Conservation (phyloP, 192 early-diverging fungal genomes). For the Entomortierella parvispora region DNA sequence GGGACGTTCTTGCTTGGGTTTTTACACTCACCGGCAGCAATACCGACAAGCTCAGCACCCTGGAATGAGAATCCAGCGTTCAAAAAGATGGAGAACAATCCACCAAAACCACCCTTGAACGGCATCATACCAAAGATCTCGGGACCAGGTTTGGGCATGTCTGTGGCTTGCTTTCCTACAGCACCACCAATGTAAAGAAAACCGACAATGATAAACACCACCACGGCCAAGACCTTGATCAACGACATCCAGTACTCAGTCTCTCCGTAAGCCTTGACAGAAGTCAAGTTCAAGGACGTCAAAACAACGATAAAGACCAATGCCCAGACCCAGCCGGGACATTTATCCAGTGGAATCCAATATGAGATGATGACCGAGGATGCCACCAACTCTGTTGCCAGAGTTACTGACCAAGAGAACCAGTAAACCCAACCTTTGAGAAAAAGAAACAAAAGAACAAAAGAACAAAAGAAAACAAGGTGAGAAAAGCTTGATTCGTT, state of each 20-base stretch:
- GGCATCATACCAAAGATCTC: slow-evolving; percentile 60
- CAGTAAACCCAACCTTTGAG: slow-evolving; percentile 59
- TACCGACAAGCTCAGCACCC: slow-evolving; percentile 87
- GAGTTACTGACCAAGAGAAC: slow-evolving; percentile 70
- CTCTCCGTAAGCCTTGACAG: too few relatives aligned
- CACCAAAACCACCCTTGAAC: slow-evolving; percentile 68
- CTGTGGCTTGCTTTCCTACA: slow-evolving; percentile 64
- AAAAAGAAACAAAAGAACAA: neutral
- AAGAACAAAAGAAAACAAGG: slow-evolving; percentile 7
- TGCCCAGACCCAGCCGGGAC: slow-evolving; percentile 25
- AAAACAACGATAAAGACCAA: slow-evolving; percentile 62
- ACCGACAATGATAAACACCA: slow-evolving; percentile 81
- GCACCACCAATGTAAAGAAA: slow-evolving; percentile 72
- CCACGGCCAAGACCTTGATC: slow-evolving; percentile 80
- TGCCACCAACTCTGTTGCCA: slow-evolving; percentile 81
- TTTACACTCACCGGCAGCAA: slow-evolving; percentile 85
- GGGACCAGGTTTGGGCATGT: slow-evolving; percentile 47
- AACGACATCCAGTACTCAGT: slow-evolving; percentile 79
- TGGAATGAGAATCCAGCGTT: slow-evolving; percentile 84
- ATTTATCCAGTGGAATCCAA: slow-evolving; percentile 29
- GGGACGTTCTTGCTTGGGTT: slow-evolving; percentile 81
- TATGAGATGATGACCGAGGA: slow-evolving; percentile 80
- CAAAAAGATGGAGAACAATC: slow-evolving; percentile 68
- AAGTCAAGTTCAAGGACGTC: slow-evolving; percentile 68
- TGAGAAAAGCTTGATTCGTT: neutral